Evolutionary conservation across 208 protist genomes (phyloP).

Genomic region (Acanthamoeba lenticulata): DNA sequence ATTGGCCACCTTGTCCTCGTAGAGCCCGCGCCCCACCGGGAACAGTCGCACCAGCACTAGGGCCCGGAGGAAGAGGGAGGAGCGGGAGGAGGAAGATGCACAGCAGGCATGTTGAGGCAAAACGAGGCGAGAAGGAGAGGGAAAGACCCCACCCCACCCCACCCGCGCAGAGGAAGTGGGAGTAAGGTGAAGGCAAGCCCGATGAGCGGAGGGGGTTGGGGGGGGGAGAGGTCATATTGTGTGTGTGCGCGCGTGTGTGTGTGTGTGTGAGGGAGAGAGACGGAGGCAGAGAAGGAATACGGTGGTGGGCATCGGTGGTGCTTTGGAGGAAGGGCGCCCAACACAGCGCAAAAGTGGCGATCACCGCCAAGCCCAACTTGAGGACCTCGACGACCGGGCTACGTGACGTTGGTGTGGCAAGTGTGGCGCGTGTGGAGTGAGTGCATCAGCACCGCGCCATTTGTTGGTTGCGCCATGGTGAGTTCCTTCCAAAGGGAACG

Average conservation of each 20-base stretch:
- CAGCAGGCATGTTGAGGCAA: too few relatives aligned
- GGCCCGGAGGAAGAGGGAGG: too few relatives aligned
- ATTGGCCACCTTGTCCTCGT: constrained; percentile 94
- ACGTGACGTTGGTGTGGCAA: background rate
- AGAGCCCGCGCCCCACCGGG: constrained; percentile 90
- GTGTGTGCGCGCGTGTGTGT: too few relatives aligned
- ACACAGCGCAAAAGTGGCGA: constrained; percentile 75
- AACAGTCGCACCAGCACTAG: constrained; percentile 90
- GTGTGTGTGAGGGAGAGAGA: too few relatives aligned
- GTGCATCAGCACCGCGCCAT: background rate
- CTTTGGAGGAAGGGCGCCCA: constrained; percentile 76
- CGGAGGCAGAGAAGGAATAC: background rate
- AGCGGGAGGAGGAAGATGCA: too few relatives aligned
- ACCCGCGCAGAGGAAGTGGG: too few relatives aligned
- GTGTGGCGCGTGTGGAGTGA: too few relatives aligned
- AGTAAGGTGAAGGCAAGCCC: too few relatives aligned
- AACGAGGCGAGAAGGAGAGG: too few relatives aligned
- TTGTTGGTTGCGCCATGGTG: background rate
- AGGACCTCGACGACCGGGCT: constrained; percentile 45
- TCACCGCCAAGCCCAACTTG: constrained; percentile 59
- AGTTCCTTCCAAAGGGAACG: background rate
- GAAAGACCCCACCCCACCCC: too few relatives aligned
- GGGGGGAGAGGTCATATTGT: too few relatives aligned
- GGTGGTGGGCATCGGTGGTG: background rate
- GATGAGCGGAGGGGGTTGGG: too few relatives aligned